phyloP scores from a whole-genome alignment of 2,329 filamentous ascomycete genomes.

The Aspergillus novofumigatus region DNA sequence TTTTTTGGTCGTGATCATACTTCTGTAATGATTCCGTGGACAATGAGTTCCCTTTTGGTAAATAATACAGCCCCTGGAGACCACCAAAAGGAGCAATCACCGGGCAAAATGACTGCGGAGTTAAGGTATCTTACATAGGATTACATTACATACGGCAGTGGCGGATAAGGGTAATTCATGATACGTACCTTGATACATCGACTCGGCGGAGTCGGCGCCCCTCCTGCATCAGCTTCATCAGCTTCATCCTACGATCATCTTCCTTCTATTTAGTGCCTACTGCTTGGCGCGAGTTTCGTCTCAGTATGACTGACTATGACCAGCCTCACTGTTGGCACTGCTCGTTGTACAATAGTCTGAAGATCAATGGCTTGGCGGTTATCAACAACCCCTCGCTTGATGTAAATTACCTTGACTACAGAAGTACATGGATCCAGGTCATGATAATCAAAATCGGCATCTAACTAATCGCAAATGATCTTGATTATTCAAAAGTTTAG shows the following conservation, averaged over 20 bases:
- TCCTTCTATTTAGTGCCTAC: too few relatives aligned
- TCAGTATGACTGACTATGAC: not conserved
- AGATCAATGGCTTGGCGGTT: not conserved
- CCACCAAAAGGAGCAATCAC: not conserved
- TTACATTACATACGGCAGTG: not conserved
- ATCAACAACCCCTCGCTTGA: not conserved
- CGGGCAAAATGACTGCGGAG: not conserved
- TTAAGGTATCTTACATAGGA: not conserved
- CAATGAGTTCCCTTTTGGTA: not conserved
- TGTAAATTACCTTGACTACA: not conserved
- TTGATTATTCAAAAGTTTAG: not conserved
- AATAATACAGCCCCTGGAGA: not conserved
- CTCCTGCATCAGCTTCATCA: not conserved
- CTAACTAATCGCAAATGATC: slow-evolving; percentile 2
- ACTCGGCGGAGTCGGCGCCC: not conserved
- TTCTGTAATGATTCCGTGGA: not conserved
- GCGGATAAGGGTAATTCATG: not conserved
- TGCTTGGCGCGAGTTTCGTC: not conserved
- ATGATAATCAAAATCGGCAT: not conserved
- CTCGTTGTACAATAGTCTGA: not conserved
- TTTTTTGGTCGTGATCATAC: not conserved
- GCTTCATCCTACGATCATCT: too few relatives aligned
- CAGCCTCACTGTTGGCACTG: not conserved
- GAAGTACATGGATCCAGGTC: not conserved
- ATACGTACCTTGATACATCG: not conserved